Percentiles rank a stretch among this genome's conserved stretches.
These are phyloP conservation scores for Sporothrix pseudoabietina DNA, from an alignment of 2,329 filamentous ascomycete genomes.

Conservation along the genomic window DNA sequence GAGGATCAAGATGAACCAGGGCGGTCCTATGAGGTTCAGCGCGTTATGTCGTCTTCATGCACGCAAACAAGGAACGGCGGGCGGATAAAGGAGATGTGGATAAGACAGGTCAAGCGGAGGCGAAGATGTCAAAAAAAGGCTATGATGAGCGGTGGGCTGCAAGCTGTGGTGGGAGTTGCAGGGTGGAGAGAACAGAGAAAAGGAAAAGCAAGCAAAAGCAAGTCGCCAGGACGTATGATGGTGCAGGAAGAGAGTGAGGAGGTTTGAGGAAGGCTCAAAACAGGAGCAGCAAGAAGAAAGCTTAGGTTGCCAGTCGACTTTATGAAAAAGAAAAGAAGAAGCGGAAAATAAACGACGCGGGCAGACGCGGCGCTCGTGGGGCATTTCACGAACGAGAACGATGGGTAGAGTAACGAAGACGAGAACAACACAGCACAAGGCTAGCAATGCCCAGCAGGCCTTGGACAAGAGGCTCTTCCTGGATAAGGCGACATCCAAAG, in stretches of 20 bases:
- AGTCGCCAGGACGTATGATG: neutral
- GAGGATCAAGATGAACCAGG: neutral
- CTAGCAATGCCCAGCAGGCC: neutral
- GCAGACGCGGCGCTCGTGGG: constrained; percentile 2
- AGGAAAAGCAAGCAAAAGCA: neutral
- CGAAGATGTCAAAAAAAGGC: neutral
- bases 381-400: constrained; percentile 10
- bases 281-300: neutral
- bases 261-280: neutral
- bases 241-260: neutral
- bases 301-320: neutral
- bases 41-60: neutral
- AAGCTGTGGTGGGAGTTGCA: neutral
- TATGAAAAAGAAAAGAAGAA: neutral
- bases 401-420: neutral
- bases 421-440: neutral
- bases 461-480: neutral
- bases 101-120: neutral
- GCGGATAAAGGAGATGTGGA: neutral
- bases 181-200: neutral
- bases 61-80: constrained; percentile 13
- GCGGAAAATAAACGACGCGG: neutral
- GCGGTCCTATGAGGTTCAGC: neutral
- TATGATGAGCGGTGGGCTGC: neutral
- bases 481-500: neutral